These are phyloP conservation scores for Limtongia smithiae DNA, from an alignment of 805 yeast species.

Conservation along the genomic window DNA sequence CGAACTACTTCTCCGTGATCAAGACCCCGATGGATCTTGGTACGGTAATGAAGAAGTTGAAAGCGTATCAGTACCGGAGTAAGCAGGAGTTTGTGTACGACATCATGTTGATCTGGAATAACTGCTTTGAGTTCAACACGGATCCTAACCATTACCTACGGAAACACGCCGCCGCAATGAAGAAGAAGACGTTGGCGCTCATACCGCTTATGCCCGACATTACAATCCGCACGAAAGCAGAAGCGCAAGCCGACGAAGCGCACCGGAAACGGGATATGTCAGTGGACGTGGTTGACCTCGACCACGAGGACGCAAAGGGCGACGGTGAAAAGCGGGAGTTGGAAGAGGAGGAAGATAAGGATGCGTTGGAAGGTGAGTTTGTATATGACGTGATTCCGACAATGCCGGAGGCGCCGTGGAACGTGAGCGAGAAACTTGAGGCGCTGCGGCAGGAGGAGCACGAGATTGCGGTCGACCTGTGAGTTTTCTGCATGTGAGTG, in stretches of 20 bases:
- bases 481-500: not conserved
- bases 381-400: conserved; percentile 86
- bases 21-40: conserved; percentile 95
- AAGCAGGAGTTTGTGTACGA: conserved; percentile 93
- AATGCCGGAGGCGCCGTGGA: conserved; percentile 55
- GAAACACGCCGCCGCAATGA: conserved; percentile 94
- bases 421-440: conserved; percentile 8
- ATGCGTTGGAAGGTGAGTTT: conserved; percentile 34
- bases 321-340: not conserved
- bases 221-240: conserved; percentile 53
- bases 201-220: conserved; percentile 89
- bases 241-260: conserved; percentile 42
- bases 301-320: conserved; percentile 22
- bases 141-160: conserved; percentile 91
- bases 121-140: conserved; percentile 87
- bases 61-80: conserved; percentile 72
- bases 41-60: conserved; percentile 87
- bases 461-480: conserved; percentile 30
- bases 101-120: conserved; percentile 90
- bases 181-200: conserved; percentile 72
- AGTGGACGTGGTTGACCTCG: conserved; percentile 22
- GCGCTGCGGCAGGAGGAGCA: conserved; percentile 20
- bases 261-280: conserved; percentile 31
- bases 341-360: conserved; percentile 16
- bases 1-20: conserved; percentile 86